These are phyloP conservation scores for Wallemia mellicola DNA, from an alignment of 1,284 basidiomycete genomes.

Conservation along the genomic window DNA sequence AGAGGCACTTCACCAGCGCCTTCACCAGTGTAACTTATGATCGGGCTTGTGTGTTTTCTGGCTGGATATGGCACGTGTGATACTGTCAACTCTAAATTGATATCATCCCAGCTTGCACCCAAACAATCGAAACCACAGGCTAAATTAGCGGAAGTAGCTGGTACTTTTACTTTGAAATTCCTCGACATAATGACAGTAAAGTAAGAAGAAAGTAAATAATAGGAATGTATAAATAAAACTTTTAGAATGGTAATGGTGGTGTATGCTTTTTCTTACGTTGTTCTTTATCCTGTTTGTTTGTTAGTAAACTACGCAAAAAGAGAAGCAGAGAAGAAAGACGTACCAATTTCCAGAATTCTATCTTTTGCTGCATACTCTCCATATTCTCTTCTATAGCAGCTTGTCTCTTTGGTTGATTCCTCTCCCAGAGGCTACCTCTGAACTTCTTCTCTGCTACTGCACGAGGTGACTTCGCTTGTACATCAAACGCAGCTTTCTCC, in stretches of 20 bases:
- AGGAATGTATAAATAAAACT: neutral
- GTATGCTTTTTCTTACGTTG: neutral
- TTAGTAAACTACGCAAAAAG: neutral
- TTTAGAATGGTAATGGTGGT: neutral
- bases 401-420: neutral
- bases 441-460: neutral
- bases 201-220: neutral
- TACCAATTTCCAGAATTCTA: neutral
- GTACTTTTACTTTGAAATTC: slow-evolving; percentile 39
- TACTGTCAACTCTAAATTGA: slow-evolving; percentile 8
- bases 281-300: neutral
- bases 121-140: slow-evolving; percentile 69
- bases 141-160: slow-evolving; percentile 91
- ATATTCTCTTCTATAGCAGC: neutral
- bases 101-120: neutral
- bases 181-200: slow-evolving; percentile 5
- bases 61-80: slow-evolving; percentile 9
- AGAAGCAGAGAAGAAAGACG: too few species aligned
- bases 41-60: slow-evolving; percentile 20
- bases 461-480: neutral
- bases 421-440: neutral
- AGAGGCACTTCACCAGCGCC: slow-evolving; percentile 73
- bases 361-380: neutral
- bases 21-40: slow-evolving; percentile 54
- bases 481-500: neutral